Percentiles rank a stretch among this genome's conserved stretches.
Conservation (phyloP, 495 filamentous ascomycete genomes). For the Penicillium riverlandense region DNA sequence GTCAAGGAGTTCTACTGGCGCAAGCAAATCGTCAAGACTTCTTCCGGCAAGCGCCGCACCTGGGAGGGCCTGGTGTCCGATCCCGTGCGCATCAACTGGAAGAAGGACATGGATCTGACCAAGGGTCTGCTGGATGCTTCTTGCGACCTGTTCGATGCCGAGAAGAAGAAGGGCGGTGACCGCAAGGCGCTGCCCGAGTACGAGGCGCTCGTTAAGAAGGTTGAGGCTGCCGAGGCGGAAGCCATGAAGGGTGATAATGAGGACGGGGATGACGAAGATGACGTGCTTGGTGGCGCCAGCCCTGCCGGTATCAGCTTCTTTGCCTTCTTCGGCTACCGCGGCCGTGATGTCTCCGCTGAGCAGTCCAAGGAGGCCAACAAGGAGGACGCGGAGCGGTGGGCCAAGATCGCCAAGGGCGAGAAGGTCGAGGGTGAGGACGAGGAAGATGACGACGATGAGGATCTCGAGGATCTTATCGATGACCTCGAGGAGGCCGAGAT, state of each 20-base stretch:
- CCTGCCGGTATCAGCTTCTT: constrained; percentile 72
- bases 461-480: constrained; percentile 46
- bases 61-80: constrained; percentile 72
- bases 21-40: constrained; percentile 30
- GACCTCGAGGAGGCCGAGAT: constrained; percentile 61
- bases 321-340: constrained; percentile 73
- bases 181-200: constrained; percentile 41
- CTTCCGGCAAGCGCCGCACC: constrained; percentile 43
- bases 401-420: constrained; percentile 50
- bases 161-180: constrained; percentile 41
- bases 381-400: constrained; percentile 51
- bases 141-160: constrained; percentile 58
- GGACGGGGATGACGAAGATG: constrained; percentile 41
- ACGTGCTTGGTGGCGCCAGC: constrained; percentile 25
- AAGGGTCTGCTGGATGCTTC: constrained; percentile 68
- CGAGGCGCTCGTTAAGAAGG: constrained; percentile 43
- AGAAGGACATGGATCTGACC: constrained; percentile 74
- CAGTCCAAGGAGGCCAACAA: constrained; percentile 53
- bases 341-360: constrained; percentile 58
- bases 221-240: constrained; percentile 20
- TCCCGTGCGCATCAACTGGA: constrained; percentile 85
- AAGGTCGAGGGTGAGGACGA: constrained; percentile 35
- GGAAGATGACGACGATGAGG: constrained; percentile 38
- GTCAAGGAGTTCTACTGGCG: constrained; percentile 90
- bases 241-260: constrained; percentile 24